Evolutionary conservation across 345 rosid species (phyloP).

Genomic region (Populus euphratica): DNA sequence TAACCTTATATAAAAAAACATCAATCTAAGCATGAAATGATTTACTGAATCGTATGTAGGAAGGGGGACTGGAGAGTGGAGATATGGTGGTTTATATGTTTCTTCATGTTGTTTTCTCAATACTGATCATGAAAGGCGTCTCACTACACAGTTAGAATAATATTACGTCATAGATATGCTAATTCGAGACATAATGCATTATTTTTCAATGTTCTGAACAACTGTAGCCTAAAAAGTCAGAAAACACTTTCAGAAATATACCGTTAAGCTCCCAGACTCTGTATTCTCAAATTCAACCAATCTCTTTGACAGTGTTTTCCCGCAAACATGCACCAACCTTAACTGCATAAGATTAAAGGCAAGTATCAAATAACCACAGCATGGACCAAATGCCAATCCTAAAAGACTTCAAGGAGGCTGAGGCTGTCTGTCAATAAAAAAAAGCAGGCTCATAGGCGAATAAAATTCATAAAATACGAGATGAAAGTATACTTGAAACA

Average conservation of each 20-base stretch:
- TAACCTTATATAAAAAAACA: too few species aligned
- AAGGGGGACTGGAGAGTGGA: neutral
- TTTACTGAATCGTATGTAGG: neutral
- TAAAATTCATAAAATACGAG: neutral
- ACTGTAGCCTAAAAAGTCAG: neutral
- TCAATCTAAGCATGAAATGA: neutral
- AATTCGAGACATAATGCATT: neutral
- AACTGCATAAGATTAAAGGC: slow-evolving; percentile 36
- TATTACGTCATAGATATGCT: neutral
- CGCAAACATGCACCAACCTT: slow-evolving; percentile 79
- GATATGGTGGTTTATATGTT: neutral
- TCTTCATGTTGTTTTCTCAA: neutral
- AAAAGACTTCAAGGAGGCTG: neutral
- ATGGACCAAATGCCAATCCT: neutral
- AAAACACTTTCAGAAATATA: slow-evolving; percentile 35
- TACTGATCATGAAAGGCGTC: neutral
- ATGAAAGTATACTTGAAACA: neutral
- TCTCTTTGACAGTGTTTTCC: slow-evolving; percentile 86
- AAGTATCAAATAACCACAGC: neutral
- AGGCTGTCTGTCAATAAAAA: neutral
- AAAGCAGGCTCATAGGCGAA: neutral
- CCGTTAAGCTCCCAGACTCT: slow-evolving; percentile 79
- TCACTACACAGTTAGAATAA: neutral
- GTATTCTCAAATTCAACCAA: slow-evolving; percentile 84
- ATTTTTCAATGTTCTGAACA: too few species aligned